These are phyloP conservation scores for Salvia hispanica DNA, from an alignment of 257 asterid genomes.

Conservation along the genomic window DNA sequence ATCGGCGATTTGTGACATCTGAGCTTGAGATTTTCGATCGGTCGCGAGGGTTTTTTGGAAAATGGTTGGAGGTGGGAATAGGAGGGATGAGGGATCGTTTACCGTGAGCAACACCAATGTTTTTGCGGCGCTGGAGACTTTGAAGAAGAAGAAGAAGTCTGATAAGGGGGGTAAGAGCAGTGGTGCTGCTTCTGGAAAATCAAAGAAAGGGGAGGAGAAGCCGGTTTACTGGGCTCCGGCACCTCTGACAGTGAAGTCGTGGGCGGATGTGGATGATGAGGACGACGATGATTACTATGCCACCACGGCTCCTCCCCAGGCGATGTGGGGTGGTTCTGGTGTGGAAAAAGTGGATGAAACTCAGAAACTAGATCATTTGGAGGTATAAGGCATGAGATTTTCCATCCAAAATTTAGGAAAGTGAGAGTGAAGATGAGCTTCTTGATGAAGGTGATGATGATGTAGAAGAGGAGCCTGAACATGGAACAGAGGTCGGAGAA, in stretches of 20 bases:
- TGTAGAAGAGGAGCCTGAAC: constrained; percentile 71
- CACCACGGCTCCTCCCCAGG: constrained; percentile 76
- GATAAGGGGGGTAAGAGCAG: constrained; percentile 47
- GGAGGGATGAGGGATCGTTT: constrained; percentile 66
- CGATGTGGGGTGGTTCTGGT: constrained; percentile 53
- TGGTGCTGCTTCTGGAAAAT: constrained; percentile 38
- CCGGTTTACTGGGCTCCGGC: constrained; percentile 74
- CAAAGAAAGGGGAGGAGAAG: constrained; percentile 43
- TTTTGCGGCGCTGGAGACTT: constrained; percentile 74
- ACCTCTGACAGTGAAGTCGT: constrained; percentile 63
- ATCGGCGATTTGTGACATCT: constrained; percentile 22
- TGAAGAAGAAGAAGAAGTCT: constrained; percentile 76
- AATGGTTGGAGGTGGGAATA: constrained; percentile 75
- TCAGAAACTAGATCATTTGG: constrained; percentile 47
- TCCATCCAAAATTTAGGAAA: constrained; percentile 50
- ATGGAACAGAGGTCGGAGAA: constrained; percentile 59
- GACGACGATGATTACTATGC: constrained; percentile 82
- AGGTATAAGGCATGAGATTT: constrained; percentile 44
- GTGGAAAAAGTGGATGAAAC: constrained; percentile 35
- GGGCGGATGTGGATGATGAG: constrained; percentile 86
- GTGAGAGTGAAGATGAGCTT: constrained; percentile 69
- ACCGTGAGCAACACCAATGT: constrained; percentile 62
- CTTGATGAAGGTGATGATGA: constrained; percentile 69
- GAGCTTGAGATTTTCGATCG: constrained; percentile 20
- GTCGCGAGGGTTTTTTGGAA: constrained; percentile 27